Conservation (phyloP, 1,139 yeast genomes). For the Saccharomyces hybrid region DNA sequence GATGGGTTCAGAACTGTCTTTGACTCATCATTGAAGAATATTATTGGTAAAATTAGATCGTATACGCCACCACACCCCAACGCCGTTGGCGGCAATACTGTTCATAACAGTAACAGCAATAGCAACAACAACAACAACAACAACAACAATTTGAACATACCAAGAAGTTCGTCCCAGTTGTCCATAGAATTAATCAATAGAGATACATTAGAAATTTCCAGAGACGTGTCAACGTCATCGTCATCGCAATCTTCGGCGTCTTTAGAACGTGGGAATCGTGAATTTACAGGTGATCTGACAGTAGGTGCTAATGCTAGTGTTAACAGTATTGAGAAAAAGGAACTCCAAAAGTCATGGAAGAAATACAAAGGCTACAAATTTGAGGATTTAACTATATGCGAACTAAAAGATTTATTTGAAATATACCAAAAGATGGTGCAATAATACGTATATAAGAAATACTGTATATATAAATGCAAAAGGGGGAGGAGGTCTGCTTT, state of each 20-base stretch:
- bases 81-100: conserved; percentile 4
- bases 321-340: not conserved
- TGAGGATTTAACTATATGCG: conserved; percentile 25
- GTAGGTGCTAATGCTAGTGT: conserved; percentile 1
- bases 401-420: conserved; percentile 25
- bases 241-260: not conserved
- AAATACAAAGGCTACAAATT: conserved; percentile 19
- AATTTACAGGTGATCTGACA: not conserved
- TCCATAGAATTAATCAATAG: conserved; percentile 4
- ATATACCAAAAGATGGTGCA: conserved; percentile 25
- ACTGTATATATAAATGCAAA: not conserved
- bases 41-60: conserved; percentile 26
- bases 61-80: conserved; percentile 24
- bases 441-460: not conserved
- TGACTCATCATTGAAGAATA: conserved; percentile 26
- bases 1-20: conserved; percentile 24
- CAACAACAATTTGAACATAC: not conserved
- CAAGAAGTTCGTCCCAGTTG: conserved; percentile 11
- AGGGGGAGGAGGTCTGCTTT: not conserved
- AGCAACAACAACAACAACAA: not conserved
- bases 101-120: not conserved
- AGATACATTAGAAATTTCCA: not conserved
- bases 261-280: not conserved
- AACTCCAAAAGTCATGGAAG: conserved; percentile 14
- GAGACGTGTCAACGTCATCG: not conserved